A percentile compares a stretch with the other conserved stretches of the same genome.
These are phyloP conservation scores for Echinosophora koreensis DNA, from an alignment of 306 rosid species.

Conservation along the genomic window DNA sequence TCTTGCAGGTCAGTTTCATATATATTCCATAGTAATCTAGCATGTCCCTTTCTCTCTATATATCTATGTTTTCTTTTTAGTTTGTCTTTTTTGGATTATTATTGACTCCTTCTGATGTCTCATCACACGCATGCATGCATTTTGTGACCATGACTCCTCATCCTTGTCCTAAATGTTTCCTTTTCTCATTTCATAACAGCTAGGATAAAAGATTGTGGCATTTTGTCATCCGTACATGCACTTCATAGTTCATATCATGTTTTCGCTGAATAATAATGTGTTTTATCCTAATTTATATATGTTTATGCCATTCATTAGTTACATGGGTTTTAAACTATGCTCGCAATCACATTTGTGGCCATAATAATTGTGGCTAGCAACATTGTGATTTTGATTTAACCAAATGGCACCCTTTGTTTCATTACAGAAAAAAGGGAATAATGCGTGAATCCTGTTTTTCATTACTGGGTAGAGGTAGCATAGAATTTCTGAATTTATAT, in stretches of 20 bases:
- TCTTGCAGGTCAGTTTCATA: slow-evolving; percentile 42
- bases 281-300: not conserved
- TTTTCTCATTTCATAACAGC: not conserved
- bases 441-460: not conserved
- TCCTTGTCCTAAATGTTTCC: not conserved
- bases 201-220: not conserved
- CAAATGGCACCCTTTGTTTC: not conserved
- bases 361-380: too few relatives aligned
- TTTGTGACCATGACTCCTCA: slow-evolving; percentile 13
- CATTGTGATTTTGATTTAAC: too few relatives aligned
- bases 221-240: not conserved
- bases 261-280: not conserved
- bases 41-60: not conserved
- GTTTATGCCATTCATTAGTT: not conserved
- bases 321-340: not conserved
- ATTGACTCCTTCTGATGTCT: not conserved
- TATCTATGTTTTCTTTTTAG: not conserved
- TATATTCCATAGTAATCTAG: slow-evolving; percentile 5
- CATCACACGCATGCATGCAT: slow-evolving; percentile 26
- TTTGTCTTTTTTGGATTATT: not conserved
- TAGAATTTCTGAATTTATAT: slow-evolving; percentile 5
- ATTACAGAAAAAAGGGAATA: not conserved
- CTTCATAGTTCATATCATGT: not conserved
- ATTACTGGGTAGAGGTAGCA: not conserved
- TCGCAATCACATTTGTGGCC: too few relatives aligned